Evolutionary conservation across 345 rosid genomes (phyloP).

Genomic region (Salix arbutifolia): DNA sequence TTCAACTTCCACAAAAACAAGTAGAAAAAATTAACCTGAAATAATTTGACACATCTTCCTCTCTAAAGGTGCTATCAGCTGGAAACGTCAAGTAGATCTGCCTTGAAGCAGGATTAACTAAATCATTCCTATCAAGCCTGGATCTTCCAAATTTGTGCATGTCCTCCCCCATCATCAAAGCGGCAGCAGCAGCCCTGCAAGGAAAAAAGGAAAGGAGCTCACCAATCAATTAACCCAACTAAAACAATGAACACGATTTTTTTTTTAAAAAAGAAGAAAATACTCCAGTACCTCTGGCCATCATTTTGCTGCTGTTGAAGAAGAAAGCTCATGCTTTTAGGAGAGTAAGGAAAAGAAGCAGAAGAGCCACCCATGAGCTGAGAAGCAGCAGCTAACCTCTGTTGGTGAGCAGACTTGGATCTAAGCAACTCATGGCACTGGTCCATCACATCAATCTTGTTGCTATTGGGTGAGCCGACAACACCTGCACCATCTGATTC

Average conservation of each 20-base stretch:
- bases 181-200: constrained; percentile 51
- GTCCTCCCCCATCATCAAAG: constrained; percentile 70
- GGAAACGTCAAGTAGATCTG: constrained; percentile 97
- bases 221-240: not conserved
- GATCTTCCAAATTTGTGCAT: constrained; percentile 62
- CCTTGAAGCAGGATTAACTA: constrained; percentile 82
- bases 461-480: constrained; percentile 57
- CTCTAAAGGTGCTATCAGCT: constrained; percentile 90
- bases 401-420: constrained; percentile 80
- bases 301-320: constrained; percentile 64
- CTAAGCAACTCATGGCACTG: constrained; percentile 70
- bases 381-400: constrained; percentile 50
- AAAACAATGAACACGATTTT: not conserved
- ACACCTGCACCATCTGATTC: constrained; percentile 38
- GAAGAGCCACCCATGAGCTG: constrained; percentile 41
- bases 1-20: not conserved
- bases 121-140: constrained; percentile 71
- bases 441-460: constrained; percentile 58
- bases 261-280: not conserved
- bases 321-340: constrained; percentile 55
- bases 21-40: constrained; percentile 49
- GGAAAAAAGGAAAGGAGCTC: not conserved
- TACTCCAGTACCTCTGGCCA: constrained; percentile 49
- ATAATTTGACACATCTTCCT: constrained; percentile 83
- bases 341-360: constrained; percentile 59